These are phyloP conservation scores for Cercospora zeina DNA, from an alignment of 2,329 filamentous ascomycete genomes.

Conservation along the genomic window DNA sequence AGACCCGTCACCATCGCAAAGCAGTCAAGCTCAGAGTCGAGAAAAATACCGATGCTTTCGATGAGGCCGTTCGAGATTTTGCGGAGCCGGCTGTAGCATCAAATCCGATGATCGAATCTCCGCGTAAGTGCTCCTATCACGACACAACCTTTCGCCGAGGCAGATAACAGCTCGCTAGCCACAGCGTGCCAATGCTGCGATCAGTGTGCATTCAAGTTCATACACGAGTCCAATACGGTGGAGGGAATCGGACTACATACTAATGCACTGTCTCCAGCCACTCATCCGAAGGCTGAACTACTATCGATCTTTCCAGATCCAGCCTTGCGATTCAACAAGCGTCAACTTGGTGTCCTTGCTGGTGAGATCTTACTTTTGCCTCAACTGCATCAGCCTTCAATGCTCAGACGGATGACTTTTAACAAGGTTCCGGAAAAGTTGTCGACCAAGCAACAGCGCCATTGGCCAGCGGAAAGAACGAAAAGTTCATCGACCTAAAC, in stretches of 20 bases:
- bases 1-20: neutral
- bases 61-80: neutral
- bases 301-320: neutral
- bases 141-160: neutral
- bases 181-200: neutral
- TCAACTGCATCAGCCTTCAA: neutral
- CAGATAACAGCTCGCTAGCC: neutral
- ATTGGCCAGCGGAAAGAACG: neutral
- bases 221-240: neutral
- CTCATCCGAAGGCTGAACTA: neutral
- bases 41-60: neutral
- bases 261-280: neutral
- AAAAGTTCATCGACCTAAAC: constrained; percentile 1
- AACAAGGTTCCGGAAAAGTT: neutral
- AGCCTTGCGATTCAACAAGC: neutral
- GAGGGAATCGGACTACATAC: neutral
- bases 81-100: neutral
- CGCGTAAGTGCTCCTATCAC: neutral
- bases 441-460: neutral
- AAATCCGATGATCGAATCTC: neutral
- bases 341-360: neutral
- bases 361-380: neutral
- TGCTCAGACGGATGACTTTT: neutral
- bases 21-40: neutral
- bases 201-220: neutral